Evolutionary conservation across 768 basidiomycete genomes (phyloP).

Genomic region (Lactarius evosmus): DNA sequence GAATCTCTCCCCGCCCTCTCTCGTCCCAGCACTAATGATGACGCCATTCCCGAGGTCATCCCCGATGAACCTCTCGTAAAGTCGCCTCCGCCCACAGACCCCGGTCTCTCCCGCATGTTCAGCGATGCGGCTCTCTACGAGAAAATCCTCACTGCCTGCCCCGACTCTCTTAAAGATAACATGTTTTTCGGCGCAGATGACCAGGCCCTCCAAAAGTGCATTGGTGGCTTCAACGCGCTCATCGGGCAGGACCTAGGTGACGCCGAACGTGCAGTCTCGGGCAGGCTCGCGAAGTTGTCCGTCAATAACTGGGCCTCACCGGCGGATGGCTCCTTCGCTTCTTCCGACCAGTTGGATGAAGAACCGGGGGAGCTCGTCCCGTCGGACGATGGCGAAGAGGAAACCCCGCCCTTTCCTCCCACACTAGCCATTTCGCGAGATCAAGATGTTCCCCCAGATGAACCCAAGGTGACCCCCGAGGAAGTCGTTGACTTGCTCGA

Average conservation of each 20-base stretch:
- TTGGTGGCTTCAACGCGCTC: slow-evolving; percentile 42
- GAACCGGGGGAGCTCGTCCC: slow-evolving; percentile 18
- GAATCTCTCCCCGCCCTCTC: neutral
- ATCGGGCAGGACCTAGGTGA: slow-evolving; percentile 42
- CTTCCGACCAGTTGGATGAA: neutral
- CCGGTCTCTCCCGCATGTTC: slow-evolving; percentile 38
- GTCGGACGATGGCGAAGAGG: slow-evolving; percentile 30
- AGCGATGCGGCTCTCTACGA: slow-evolving; percentile 41
- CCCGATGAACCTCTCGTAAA: slow-evolving; percentile 11
- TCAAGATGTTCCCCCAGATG: slow-evolving; percentile 30
- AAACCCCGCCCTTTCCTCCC: slow-evolving; percentile 1
- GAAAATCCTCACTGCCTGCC: slow-evolving; percentile 33
- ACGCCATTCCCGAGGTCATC: neutral
- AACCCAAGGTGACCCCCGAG: slow-evolving; percentile 41
- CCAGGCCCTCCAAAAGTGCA: slow-evolving; percentile 26
- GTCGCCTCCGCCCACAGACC: neutral
- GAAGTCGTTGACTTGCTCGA: slow-evolving; percentile 50
- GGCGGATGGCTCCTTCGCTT: slow-evolving; percentile 20
- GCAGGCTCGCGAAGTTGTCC: slow-evolving; percentile 40
- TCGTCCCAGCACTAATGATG: neutral
- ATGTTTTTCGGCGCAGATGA: neutral
- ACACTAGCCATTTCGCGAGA: neutral
- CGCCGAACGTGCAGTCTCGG: slow-evolving; percentile 37
- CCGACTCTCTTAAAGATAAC: neutral
- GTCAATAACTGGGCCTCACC: slow-evolving; percentile 37